Conservation (phyloP, 768 basidiomycete genomes). For the Sarcodon aspratus region DNA sequence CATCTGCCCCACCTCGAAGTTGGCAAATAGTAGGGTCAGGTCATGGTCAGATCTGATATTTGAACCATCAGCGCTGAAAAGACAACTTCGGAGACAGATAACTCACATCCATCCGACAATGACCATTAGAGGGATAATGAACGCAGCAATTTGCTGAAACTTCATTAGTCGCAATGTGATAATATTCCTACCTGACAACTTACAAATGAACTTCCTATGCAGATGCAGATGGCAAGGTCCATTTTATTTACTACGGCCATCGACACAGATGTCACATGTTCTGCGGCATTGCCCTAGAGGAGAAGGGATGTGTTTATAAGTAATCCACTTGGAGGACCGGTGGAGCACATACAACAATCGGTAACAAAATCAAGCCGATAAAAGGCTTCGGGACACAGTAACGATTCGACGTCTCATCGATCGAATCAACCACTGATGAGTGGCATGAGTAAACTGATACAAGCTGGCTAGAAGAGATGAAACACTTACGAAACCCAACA, state of each 20-base stretch:
- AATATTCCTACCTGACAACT: conserved; percentile 1
- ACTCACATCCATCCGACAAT: conserved; percentile 70
- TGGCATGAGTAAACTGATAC: neutral
- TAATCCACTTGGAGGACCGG: no score
- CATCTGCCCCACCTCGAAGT: conserved; percentile 91
- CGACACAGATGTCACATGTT: conserved; percentile 80
- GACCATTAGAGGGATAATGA: conserved; percentile 84
- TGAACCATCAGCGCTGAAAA: no score
- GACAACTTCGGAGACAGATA: no score
- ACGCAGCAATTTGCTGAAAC: conserved; percentile 69
- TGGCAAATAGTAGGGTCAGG: conserved; percentile 72
- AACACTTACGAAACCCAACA: conserved; percentile 70
- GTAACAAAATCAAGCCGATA: conserved; percentile 79
- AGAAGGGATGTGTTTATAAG: no score
- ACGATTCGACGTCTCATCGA: conserved; percentile 79
- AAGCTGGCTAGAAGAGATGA: neutral
- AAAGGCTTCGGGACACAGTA: conserved; percentile 78
- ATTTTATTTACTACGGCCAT: conserved; percentile 77
- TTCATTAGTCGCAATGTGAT: neutral
- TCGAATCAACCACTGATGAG: conserved; percentile 69
- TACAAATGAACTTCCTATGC: conserved; percentile 74
- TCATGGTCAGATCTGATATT: conserved; percentile 61
- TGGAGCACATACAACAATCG: conserved; percentile 84
- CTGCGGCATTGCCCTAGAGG: conserved; percentile 78
- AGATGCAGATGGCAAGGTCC: conserved; percentile 68